Evolutionary conservation across 2,329 filamentous ascomycete species (phyloP).

Genomic region (Cercospora citrullina): DNA sequence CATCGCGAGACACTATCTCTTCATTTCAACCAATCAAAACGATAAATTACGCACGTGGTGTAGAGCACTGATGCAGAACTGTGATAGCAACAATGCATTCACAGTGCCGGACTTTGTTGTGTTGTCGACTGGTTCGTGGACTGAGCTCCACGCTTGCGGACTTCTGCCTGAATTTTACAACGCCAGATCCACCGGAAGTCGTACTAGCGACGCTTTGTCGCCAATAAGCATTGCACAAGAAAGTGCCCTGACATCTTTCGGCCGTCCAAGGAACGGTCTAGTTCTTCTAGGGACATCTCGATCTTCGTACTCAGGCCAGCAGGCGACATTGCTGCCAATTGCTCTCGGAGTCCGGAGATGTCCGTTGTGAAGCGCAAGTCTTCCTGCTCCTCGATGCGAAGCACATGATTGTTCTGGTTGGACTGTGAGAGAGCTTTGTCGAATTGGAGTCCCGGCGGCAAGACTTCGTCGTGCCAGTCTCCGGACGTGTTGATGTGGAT

Average conservation of each 20-base stretch:
- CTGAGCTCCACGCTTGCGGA: not conserved
- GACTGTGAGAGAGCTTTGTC: not conserved
- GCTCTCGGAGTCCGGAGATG: not conserved
- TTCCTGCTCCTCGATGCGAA: not conserved
- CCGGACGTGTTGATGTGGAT: not conserved
- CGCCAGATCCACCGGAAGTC: not conserved
- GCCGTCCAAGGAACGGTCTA: not conserved
- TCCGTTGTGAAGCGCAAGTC: not conserved
- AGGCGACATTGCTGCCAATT: not conserved
- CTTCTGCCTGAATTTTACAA: not conserved
- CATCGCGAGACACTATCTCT: not conserved
- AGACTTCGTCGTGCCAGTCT: not conserved
- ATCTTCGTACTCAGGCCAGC: not conserved
- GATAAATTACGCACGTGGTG: not conserved
- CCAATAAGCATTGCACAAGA: not conserved
- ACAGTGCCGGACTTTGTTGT: not conserved
- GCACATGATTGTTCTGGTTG: not conserved
- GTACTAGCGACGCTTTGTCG: not conserved
- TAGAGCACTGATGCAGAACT: not conserved
- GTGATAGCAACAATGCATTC: not conserved
- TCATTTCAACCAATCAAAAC: not conserved
- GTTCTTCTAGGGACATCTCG: not conserved
- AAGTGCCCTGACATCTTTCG: not conserved
- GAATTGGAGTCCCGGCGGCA: not conserved
- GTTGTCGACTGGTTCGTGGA: not conserved